These are phyloP conservation scores for Mortierella sp. DNA, from an alignment of 371 early-diverging fungal genomes.

Conservation along the genomic window DNA sequence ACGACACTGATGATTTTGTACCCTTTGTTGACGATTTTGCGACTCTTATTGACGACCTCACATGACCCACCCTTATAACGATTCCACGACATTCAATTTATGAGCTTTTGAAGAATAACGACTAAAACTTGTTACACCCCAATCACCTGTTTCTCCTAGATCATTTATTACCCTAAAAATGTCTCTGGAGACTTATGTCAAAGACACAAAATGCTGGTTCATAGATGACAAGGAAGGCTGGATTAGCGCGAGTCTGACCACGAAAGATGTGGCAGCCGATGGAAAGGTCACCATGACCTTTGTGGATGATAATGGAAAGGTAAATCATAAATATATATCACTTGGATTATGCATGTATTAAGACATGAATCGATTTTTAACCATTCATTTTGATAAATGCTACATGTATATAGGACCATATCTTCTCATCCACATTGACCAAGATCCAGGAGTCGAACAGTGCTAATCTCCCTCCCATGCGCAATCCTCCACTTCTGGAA, in stretches of 20 bases:
- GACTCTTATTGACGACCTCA: neutral
- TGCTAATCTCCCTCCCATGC: conserved; percentile 84
- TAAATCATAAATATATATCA: too few species aligned
- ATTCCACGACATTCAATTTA: conserved; percentile 1
- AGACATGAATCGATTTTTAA: neutral
- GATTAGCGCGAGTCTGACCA: conserved; percentile 77
- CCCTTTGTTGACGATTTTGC: neutral
- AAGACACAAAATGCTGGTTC: conserved; percentile 91
- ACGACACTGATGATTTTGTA: conserved; percentile 6
- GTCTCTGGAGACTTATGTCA: conserved; percentile 72
- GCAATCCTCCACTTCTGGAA: conserved; percentile 91
- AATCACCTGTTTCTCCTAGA: conserved; percentile 12
- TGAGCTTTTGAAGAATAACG: conserved; percentile 6
- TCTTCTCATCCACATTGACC: conserved; percentile 76
- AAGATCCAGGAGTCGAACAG: conserved; percentile 76
- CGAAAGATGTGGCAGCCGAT: conserved; percentile 68
- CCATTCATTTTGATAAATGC: too few species aligned
- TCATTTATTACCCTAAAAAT: conserved; percentile 58
- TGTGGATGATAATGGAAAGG: conserved; percentile 73
- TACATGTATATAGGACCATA: conserved; percentile 74
- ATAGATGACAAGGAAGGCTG: conserved; percentile 90
- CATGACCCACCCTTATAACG: neutral
- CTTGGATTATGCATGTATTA: too few species aligned
- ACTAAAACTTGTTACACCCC: conserved; percentile 10
- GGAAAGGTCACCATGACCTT: conserved; percentile 72